Evolutionary conservation across 305 asterid species (phyloP).

Genomic region (Ilex paraguariensis): DNA sequence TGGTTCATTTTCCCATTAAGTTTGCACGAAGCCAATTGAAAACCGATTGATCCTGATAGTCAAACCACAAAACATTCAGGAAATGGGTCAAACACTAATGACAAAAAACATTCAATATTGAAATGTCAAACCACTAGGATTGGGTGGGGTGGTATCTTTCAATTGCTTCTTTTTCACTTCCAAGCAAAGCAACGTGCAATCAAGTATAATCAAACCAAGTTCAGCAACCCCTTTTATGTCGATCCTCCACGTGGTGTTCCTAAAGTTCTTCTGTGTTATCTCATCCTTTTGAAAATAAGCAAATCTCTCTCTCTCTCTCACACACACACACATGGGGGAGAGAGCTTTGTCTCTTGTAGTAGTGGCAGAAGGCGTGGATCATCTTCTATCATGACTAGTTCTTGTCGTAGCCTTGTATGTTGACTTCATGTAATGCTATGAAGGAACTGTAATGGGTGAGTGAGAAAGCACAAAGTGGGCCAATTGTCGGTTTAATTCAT

Average conservation of each 20-base stretch:
- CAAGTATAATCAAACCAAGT: not conserved
- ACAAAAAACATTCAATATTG: not conserved
- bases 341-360: not conserved
- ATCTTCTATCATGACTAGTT: not conserved
- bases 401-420: not conserved
- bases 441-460: not conserved
- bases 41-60: not conserved
- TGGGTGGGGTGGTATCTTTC: not conserved
- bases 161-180: not conserved
- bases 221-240: not conserved
- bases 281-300: not conserved
- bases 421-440: not conserved
- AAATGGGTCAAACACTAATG: not conserved
- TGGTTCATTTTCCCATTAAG: not conserved
- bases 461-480: not conserved
- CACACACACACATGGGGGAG: no score
- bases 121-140: conserved; percentile 3
- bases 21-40: not conserved
- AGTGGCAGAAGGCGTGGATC: not conserved
- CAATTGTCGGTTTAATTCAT: not conserved
- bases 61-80: not conserved
- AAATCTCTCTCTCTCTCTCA: not conserved
- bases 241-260: not conserved
- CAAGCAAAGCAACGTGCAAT: not conserved
- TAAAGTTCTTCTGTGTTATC: not conserved